Base-by-base conservation (phyloP, 2,329 filamentous ascomycete genomes). In the Calonectria montana region DNA sequence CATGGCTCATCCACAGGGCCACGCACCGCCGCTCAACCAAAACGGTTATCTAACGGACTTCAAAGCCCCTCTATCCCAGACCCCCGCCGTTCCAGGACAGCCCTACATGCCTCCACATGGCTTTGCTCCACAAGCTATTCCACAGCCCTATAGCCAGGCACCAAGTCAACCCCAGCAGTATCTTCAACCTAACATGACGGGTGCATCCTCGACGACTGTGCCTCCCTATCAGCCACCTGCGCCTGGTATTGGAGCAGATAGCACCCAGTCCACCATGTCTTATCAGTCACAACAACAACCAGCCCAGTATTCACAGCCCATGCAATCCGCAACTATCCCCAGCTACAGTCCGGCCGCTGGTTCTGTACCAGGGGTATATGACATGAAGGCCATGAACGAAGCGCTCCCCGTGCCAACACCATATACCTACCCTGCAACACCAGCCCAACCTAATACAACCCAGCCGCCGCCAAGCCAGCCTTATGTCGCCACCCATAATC, bases 311-410 rank as follows among this genome's bases (percentile, higher is more conserved):
- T 37, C 37, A 0, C 69, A 71, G 0, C 37, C 65, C 0, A 37
- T 29, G 0, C 65, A 61, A 0, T 31, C 61, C 4, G 3, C 64
- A 4, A 13, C 8, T 16, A 15, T 13, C 0, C 43, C 53, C 2
- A 9, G 18, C 1, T 72, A 65, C n/a, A 73, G 47, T 0, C n/a
- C 57, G 3, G 1, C 21, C 1, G 4, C 23, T 8, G n/a, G 67
- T 7, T 15, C 25, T 7, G 25, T 68, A 13, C 13, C 70, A 4
- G 69, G 71, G 2, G 7, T 67, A 1, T 78, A 70, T 6, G 45
- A 74, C 37, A 73, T 78, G 76, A 10, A 50, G 1, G 48, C 72
- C 0, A 69, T 78, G 41, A 65, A 61, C 10, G 57, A 69, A 0
- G 73, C 76, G 7, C 76, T 78, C 6, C 76, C 76, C 0, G 6